These are phyloP conservation scores for Eragrostis nindensis DNA, from an alignment of 176 grass and related monocot genomes.

Conservation along the genomic window DNA sequence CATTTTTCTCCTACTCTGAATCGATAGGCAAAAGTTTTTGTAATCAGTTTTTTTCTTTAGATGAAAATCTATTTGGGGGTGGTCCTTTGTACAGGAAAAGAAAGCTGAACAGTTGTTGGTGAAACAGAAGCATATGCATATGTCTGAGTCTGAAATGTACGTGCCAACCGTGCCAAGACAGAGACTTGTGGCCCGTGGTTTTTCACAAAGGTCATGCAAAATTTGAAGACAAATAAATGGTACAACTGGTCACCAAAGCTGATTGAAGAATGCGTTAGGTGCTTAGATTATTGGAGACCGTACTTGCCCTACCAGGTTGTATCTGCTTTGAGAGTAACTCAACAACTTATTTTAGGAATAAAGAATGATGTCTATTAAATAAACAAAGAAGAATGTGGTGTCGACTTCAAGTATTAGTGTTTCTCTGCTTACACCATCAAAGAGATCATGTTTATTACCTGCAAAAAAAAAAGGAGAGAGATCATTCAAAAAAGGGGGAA, in stretches of 20 bases:
- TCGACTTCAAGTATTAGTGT: too few species aligned
- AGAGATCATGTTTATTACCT: too few species aligned
- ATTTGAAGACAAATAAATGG: neutral
- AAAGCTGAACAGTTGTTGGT: neutral
- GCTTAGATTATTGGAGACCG: neutral
- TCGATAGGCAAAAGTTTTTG: neutral
- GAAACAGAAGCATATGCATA: neutral
- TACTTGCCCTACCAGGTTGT: neutral
- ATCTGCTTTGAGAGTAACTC: neutral
- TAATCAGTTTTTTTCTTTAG: neutral
- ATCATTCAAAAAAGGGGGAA: too few species aligned
- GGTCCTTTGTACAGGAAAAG: neutral
- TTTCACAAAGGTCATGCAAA: neutral
- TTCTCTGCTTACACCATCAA: too few species aligned
- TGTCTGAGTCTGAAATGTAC: neutral
- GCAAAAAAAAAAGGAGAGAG: too few species aligned
- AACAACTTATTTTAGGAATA: too few species aligned
- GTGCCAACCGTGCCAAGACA: neutral
- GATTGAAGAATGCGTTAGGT: neutral
- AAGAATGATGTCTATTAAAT: too few species aligned
- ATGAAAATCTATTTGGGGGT: neutral
- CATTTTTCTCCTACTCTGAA: neutral
- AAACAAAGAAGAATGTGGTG: too few species aligned
- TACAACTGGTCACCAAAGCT: neutral
- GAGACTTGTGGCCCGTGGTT: neutral